Base-by-base conservation (phyloP, 352 stramenopile species). In the Pythium apleroticum region DNA sequence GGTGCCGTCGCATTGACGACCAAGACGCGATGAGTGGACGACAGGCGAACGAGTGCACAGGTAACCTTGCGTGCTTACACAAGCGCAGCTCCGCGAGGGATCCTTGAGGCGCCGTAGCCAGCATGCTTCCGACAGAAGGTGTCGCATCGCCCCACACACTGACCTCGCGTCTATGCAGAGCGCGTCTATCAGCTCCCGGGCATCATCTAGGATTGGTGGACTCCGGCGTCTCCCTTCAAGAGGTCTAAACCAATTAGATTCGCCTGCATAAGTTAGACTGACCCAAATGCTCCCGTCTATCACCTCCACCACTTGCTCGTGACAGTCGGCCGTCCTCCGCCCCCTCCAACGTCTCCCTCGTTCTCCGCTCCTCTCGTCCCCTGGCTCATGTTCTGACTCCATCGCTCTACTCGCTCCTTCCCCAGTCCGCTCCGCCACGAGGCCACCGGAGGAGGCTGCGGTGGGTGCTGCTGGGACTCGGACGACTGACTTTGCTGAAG, bases 281-380 rank as follows among this genome's bases (percentile, higher is more conserved):
- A n/a, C 33, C 3, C 37, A 27, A n/a, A n/a, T n/a, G n/a, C n/a
- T n/a, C n/a, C n/a, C n/a, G n/a, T n/a, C 6, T 28, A 52, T 19
- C 61, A 43, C 41, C 55, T 39, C 63, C 63, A 69, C 63, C 63
- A 69, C 28, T 69, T 69, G 30, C 63, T 69, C 5, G 63, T 69
- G 54, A 64, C 39, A 1, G 37, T 25, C 19, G 53, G n/a, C 1
- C 31, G 25, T 17, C 20, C 19, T 15, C 55, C 24, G 5, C 48
- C 57, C 19, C 7, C 46, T 52, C 9, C 30, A 10, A 20, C 25
- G 15, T 33, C 24, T 17, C 35, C 24, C 35, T 31, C 33, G 12
- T 25, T 1, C 43, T 14, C 43, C 43, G n/a, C 43, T 50, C n/a
- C 43, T 25, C 43, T 50, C 20, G 43, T 50, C 43, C 43, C n/a